phyloP scores from a whole-genome alignment of 2,329 filamentous ascomycete species.

The Hypoxylon sp. region DNA sequence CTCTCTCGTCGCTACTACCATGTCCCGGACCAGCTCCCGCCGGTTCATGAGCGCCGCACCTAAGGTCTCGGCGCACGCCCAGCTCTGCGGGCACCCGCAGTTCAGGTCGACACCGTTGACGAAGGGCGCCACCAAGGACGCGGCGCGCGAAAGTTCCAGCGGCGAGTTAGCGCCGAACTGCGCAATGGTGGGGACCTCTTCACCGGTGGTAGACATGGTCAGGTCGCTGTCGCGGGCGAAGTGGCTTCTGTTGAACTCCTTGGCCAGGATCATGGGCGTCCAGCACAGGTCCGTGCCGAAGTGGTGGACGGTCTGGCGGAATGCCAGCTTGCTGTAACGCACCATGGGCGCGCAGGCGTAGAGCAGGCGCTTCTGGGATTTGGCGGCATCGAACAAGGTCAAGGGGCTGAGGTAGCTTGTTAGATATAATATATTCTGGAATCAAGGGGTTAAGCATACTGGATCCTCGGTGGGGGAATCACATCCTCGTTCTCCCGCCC shows the following conservation, averaged over 20 bases:
- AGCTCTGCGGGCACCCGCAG: constrained; percentile 79
- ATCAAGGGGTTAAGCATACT: constrained; percentile 38
- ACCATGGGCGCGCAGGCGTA: constrained; percentile 61
- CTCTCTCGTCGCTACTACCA: constrained; percentile 69
- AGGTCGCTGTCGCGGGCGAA: constrained; percentile 73
- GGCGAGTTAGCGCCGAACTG: constrained; percentile 74
- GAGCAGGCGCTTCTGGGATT: constrained; percentile 55
- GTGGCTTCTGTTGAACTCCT: constrained; percentile 73
- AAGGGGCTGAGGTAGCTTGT: constrained; percentile 51
- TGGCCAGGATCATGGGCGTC: constrained; percentile 78
- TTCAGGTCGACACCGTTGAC: constrained; percentile 76
- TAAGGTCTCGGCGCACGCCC: constrained; percentile 75
- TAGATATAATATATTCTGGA: background rate
- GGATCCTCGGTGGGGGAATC: constrained; percentile 38
- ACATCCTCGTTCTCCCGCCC: constrained; percentile 37
- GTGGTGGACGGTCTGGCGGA: constrained; percentile 73
- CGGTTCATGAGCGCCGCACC: constrained; percentile 77
- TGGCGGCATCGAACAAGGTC: constrained; percentile 58
- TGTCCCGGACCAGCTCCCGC: constrained; percentile 73
- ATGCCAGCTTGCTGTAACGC: constrained; percentile 64
- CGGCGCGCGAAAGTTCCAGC: constrained; percentile 71
- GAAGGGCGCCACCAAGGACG: constrained; percentile 70
- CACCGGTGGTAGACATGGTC: constrained; percentile 64
- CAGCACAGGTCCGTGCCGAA: constrained; percentile 76
- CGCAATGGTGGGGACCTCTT: constrained; percentile 70